These are phyloP conservation scores for Alternaria brassicicola DNA, from an alignment of 2,329 filamentous ascomycete genomes.

Conservation along the genomic window DNA sequence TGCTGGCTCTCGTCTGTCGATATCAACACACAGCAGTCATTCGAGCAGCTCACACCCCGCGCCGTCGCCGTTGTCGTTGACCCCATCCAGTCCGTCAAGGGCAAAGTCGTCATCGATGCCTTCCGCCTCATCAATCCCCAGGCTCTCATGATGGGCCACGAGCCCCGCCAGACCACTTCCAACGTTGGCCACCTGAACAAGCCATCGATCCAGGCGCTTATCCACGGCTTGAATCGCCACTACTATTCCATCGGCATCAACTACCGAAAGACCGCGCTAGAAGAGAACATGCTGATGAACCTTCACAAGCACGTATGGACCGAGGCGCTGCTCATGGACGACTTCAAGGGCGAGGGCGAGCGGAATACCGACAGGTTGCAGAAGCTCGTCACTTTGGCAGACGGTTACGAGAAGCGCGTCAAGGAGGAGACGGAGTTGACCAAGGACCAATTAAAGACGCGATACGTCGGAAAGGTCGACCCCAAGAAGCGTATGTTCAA, in stretches of 20 bases:
- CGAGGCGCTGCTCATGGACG: conserved; percentile 94
- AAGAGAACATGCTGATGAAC: conserved; percentile 99
- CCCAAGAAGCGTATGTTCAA: conserved; percentile 83
- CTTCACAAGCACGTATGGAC: conserved; percentile 99
- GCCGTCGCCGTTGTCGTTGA: conserved; percentile 98
- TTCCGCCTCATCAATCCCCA: conserved; percentile 99
- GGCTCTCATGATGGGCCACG: conserved; percentile 95
- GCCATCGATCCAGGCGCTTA: conserved; percentile 98
- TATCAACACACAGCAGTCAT: conserved; percentile 99
- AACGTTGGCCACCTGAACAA: conserved; percentile 99
- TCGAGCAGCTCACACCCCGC: conserved; percentile 95
- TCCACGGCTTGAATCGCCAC: conserved; percentile 96
- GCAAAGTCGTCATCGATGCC: conserved; percentile 98
- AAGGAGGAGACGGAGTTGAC: conserved; percentile 98
- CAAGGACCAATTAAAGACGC: conserved; percentile 96
- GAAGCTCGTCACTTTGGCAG: conserved; percentile 83
- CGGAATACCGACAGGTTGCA: conserved; percentile 88
- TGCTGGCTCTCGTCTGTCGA: conserved; percentile 99
- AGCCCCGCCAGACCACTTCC: conserved; percentile 95
- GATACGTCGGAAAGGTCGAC: conserved; percentile 98
- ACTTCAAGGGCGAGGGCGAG: conserved; percentile 83
- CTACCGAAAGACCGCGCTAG: conserved; percentile 94
- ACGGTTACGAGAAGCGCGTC: conserved; percentile 97
- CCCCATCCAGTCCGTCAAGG: conserved; percentile 98
- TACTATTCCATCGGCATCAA: conserved; percentile 99